Base-by-base conservation (phyloP, 495 filamentous ascomycete species). In the Friedmanniomyces simplex region DNA sequence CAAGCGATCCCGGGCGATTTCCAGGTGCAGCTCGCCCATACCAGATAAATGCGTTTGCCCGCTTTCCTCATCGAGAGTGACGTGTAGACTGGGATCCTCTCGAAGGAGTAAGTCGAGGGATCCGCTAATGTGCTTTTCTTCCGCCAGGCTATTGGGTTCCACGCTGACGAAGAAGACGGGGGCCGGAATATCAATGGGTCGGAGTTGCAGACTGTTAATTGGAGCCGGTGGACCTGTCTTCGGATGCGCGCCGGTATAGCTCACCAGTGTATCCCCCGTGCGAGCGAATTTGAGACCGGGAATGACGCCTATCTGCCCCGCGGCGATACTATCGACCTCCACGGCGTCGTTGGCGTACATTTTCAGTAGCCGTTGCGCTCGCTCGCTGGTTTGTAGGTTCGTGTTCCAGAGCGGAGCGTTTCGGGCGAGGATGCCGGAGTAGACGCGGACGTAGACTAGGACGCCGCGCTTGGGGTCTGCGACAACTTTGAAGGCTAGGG, bases 11-110 rank as follows among this genome's bases (percentile, higher is more conserved):
- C 85, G 76, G 2, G 94, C 90, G 36, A 99, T 93, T 62, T 99
- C 94, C 2, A 99, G 81, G 68, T 99, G 94, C n/a, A 99, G 80
- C 52, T 95, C 88, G 2, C 94, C 94, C 94, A 99, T 99, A 12
- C 94, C 94, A 37, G 87, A 88, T 1, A 99, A 76, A 10, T 95
- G 83, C 18, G 90, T 96, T 62, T 96, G 91, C 1, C 91, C 93
- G 0, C 88, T 89, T 66, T 96, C 94, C 62, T 91, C 85, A 65
- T 97, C 89, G 21, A 85, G 72, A 47, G 74, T 84, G 66, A 96
- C 82, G 24, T 91, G 81, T n/a, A 99, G 72, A 68, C 88, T 95
- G 20, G 94, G 94, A 66, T 99, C 94, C 73, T 99, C 94, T 48
- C 94, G 80, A 0, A 95, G 76, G 13, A 96, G 79, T 45, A 91